Conservation (phyloP, 805 yeast genomes). For the Starmerella gropengiesseri region DNA sequence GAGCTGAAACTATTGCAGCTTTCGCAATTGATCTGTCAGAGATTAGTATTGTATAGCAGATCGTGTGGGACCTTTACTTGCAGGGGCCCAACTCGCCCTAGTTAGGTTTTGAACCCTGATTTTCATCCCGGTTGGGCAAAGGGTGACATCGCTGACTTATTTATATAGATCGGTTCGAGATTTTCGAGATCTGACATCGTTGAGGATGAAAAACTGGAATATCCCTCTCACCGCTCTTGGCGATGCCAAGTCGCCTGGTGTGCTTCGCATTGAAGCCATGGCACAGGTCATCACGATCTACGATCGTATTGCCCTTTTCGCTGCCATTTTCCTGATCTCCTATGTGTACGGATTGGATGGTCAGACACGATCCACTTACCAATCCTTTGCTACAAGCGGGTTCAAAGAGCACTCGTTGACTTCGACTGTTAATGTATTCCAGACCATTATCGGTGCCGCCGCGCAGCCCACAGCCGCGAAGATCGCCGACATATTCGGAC, state of each 20-base stretch:
- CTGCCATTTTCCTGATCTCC: slow-evolving; percentile 42
- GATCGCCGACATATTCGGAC: slow-evolving; percentile 56
- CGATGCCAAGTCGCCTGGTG: slow-evolving; percentile 33
- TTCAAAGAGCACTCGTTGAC: slow-evolving; percentile 45
- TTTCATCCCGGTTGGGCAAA: no score
- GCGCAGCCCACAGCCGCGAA: slow-evolving; percentile 56
- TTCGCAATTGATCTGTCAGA: no score
- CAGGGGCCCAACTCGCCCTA: no score
- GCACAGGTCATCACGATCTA: slow-evolving; percentile 38
- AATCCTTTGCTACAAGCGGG: slow-evolving; percentile 45
- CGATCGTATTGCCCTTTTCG: slow-evolving; percentile 36
- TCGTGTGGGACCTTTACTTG: no score
- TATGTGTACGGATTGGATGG: slow-evolving; percentile 53
- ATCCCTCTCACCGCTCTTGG: slow-evolving; percentile 1
- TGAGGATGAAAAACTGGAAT: slow-evolving; percentile 3
- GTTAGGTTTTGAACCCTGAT: no score
- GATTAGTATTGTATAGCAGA: no score
- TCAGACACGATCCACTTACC: slow-evolving; percentile 44
- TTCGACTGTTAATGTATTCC: slow-evolving; percentile 49
- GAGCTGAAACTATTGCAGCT: no score
- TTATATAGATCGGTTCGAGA: no score
- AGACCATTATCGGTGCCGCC: slow-evolving; percentile 46
- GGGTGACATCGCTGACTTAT: no score
- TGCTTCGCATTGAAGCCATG: slow-evolving; percentile 45
- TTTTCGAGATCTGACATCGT: no score